Conservation (phyloP, 2,329 filamentous ascomycete species). For the Diaporthe vexans region DNA sequence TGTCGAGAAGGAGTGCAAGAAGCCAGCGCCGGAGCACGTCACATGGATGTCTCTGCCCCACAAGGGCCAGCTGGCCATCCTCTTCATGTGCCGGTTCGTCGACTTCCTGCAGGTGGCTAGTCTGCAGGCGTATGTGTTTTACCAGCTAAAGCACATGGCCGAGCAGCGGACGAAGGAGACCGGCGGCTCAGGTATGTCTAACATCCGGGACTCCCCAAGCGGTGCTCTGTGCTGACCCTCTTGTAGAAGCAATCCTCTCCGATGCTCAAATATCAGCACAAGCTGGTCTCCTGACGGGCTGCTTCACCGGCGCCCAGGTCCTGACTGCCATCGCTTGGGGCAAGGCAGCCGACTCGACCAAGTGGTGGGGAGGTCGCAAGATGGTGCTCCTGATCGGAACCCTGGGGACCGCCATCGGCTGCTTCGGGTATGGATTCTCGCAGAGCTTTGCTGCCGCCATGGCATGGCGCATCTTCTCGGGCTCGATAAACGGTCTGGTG, state of each 20-base stretch:
- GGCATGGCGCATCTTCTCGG: slow-evolving; percentile 76
- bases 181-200: slow-evolving; percentile 37
- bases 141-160: slow-evolving; percentile 78
- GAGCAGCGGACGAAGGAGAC: slow-evolving; percentile 33
- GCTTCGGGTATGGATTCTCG: slow-evolving; percentile 80
- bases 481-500: slow-evolving; percentile 65
- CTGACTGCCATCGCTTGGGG: slow-evolving; percentile 82
- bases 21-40: slow-evolving; percentile 52
- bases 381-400: slow-evolving; percentile 78
- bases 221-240: neutral
- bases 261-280: slow-evolving; percentile 73
- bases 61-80: slow-evolving; percentile 78
- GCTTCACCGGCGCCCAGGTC: slow-evolving; percentile 81
- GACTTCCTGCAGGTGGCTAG: slow-evolving; percentile 81
- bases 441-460: slow-evolving; percentile 74
- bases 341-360: slow-evolving; percentile 70
- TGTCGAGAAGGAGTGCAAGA: slow-evolving; percentile 37
- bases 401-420: slow-evolving; percentile 75
- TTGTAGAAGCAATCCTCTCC: slow-evolving; percentile 58
- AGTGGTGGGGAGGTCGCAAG: slow-evolving; percentile 71
- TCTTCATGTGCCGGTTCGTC: slow-evolving; percentile 78
- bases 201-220: too few species aligned
- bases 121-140: slow-evolving; percentile 80
- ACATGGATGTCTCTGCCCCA: slow-evolving; percentile 79
- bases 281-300: slow-evolving; percentile 78